These are phyloP conservation scores for Zymoseptoria tritici DNA, from an alignment of 2,329 filamentous ascomycete species.

Conservation along the genomic window DNA sequence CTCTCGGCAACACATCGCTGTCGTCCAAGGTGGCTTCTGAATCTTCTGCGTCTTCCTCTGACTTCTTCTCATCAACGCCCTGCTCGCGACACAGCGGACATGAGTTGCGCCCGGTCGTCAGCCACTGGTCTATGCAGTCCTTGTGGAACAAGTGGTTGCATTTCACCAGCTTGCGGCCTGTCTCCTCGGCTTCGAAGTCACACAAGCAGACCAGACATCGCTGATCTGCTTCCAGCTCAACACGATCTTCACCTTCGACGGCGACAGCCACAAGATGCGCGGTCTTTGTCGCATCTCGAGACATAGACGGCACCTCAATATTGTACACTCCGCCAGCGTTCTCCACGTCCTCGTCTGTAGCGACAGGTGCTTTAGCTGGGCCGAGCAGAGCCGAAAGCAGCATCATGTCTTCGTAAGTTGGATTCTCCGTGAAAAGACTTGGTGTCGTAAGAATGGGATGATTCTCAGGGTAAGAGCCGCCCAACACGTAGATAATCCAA, in stretches of 20 bases:
- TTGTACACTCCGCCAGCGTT: conserved; percentile 54
- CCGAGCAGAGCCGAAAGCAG: conserved; percentile 59
- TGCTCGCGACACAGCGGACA: conserved; percentile 55
- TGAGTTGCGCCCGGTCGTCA: conserved; percentile 59
- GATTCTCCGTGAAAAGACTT: conserved; percentile 62
- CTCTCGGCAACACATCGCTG: neutral
- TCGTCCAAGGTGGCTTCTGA: conserved; percentile 1
- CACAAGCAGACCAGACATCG: conserved; percentile 60
- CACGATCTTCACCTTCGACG: conserved; percentile 22
- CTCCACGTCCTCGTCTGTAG: conserved; percentile 56
- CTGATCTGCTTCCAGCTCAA: conserved; percentile 35
- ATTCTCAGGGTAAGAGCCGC: conserved; percentile 62
- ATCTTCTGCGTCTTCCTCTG: conserved; percentile 6
- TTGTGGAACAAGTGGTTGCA: conserved; percentile 62
- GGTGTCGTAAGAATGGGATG: conserved; percentile 63
- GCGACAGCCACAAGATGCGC: conserved; percentile 28
- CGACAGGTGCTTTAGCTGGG: conserved; percentile 61
- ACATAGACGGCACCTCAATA: conserved; percentile 32
- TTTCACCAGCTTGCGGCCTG: conserved; percentile 53
- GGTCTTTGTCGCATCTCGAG: conserved; percentile 20
- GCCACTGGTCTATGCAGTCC: conserved; percentile 66
- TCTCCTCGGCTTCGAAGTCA: conserved; percentile 56
- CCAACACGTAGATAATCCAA: conserved; percentile 66
- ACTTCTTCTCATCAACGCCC: conserved; percentile 47
- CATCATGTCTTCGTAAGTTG: conserved; percentile 67